These are phyloP conservation scores for Elaeis oleifera DNA, from an alignment of 202 grass and related monocot genomes.

Conservation along the genomic window DNA sequence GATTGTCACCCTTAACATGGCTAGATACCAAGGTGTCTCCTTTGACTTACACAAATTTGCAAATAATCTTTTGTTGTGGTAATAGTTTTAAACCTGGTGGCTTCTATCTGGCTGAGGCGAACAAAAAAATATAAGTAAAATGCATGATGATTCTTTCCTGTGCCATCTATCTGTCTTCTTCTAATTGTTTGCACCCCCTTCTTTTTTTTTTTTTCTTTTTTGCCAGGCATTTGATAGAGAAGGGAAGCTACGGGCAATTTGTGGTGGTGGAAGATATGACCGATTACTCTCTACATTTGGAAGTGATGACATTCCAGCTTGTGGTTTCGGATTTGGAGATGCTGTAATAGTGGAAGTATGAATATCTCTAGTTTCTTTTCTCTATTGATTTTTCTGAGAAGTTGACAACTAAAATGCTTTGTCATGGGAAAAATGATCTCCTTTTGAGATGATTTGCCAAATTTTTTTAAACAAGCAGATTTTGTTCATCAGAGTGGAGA, in stretches of 20 bases:
- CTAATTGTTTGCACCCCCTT: slow-evolving; percentile 5
- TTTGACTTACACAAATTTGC: too few species aligned
- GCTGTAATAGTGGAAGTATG: slow-evolving; percentile 91
- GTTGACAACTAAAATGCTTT: too few species aligned
- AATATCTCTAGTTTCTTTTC: slow-evolving; percentile 6
- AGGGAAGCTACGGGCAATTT: slow-evolving; percentile 77
- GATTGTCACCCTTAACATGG: too few species aligned
- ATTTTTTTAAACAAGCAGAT: too few species aligned
- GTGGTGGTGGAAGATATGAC: slow-evolving; percentile 80
- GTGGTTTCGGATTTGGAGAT: slow-evolving; percentile 87
- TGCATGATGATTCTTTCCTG: neutral
- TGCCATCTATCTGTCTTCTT: neutral
- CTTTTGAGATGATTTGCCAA: too few species aligned
- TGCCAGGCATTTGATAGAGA: slow-evolving; percentile 76
- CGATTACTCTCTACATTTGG: slow-evolving; percentile 84
- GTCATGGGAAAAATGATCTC: too few species aligned
- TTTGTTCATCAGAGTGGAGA: too few species aligned
- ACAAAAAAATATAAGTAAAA: neutral
- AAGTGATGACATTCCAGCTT: slow-evolving; percentile 66
- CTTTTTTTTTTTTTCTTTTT: slow-evolving; percentile 10
- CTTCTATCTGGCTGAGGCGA: neutral
- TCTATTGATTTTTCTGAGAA: too few species aligned
- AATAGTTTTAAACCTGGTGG: neutral
- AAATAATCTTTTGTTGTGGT: too few species aligned
- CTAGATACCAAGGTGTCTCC: too few species aligned